phyloP scores from a whole-genome alignment of 2,329 filamentous ascomycete species.

The Whalleya microplaca region DNA sequence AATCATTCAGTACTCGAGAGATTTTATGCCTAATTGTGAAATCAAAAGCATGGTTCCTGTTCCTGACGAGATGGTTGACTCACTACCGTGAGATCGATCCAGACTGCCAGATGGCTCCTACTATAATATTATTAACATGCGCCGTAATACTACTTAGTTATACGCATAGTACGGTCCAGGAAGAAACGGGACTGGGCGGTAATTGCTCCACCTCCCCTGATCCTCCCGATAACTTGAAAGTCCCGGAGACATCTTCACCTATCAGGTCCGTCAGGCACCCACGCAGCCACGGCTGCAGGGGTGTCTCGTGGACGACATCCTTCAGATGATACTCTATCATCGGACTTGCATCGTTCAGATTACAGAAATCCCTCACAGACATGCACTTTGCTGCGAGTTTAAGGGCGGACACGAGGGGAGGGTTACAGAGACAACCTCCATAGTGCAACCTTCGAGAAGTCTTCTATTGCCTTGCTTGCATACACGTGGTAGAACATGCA shows the following conservation, averaged over 20 bases:
- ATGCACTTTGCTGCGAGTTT: constrained; percentile 13
- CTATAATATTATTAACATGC: too few relatives aligned
- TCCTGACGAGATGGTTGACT: constrained; percentile 13
- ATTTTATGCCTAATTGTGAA: not conserved
- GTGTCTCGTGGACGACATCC: not conserved
- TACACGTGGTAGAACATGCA: constrained; percentile 31
- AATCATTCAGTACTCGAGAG: not conserved
- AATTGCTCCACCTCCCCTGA: constrained; percentile 3
- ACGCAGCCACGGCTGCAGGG: not conserved
- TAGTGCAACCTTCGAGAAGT: constrained; percentile 31
- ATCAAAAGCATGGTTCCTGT: constrained; percentile 2
- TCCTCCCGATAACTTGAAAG: constrained; percentile 3
- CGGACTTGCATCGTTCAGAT: constrained; percentile 12
- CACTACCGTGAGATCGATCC: constrained; percentile 22
- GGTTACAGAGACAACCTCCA: constrained; percentile 24
- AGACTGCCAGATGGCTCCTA: too few relatives aligned
- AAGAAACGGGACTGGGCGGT: constrained; percentile 8
- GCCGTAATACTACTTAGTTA: too few relatives aligned
- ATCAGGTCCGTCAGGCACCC: constrained; percentile 1
- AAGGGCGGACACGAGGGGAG: constrained; percentile 12
- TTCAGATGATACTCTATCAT: not conserved
- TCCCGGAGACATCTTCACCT: constrained; percentile 6
- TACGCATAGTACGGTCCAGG: too few relatives aligned
- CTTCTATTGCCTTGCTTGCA: constrained; percentile 30
- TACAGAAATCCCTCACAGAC: constrained; percentile 6